phyloP scores from a whole-genome alignment of 768 basidiomycete genomes.

The Strobilomyces dryophilus region DNA sequence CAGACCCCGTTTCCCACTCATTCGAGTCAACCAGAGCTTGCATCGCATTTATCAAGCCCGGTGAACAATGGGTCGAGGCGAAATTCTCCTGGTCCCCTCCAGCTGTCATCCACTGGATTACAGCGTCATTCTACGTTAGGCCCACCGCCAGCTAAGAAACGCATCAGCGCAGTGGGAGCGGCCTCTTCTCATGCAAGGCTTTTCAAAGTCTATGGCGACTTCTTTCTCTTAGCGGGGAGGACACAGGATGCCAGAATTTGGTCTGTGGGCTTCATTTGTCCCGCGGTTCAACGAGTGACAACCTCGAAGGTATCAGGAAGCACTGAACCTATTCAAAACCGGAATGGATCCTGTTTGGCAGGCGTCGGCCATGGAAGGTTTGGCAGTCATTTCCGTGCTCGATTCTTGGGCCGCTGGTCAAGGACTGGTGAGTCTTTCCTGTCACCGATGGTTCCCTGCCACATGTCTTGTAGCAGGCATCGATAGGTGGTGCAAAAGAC shows the following conservation, averaged over 20 bases:
- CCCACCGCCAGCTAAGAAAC: slow-evolving; percentile 48
- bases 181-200: slow-evolving; percentile 81
- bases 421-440: slow-evolving; percentile 52
- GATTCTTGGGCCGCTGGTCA: slow-evolving; percentile 82
- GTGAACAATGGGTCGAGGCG: slow-evolving; percentile 44
- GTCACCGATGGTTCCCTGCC: background rate
- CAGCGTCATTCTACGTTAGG: slow-evolving; percentile 53
- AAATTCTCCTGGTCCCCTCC: slow-evolving; percentile 41
- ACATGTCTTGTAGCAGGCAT: slow-evolving; percentile 45
- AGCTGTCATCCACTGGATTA: slow-evolving; percentile 15
- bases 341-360: slow-evolving; percentile 84
- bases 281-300: slow-evolving; percentile 13
- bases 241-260: slow-evolving; percentile 77
- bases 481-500: slow-evolving; percentile 50
- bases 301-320: slow-evolving; percentile 75
- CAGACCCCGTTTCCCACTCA: slow-evolving; percentile 44
- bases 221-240: slow-evolving; percentile 85
- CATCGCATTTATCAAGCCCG: slow-evolving; percentile 18
- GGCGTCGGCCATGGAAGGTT: slow-evolving; percentile 81
- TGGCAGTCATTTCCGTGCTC: slow-evolving; percentile 73
- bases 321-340: slow-evolving; percentile 68
- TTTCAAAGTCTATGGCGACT: slow-evolving; percentile 84
- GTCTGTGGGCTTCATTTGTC: slow-evolving; percentile 39
- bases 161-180: slow-evolving; percentile 57
- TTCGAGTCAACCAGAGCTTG: slow-evolving; percentile 55